A percentile compares a stretch with the other conserved stretches of the same genome.
phyloP scores from a whole-genome alignment of 345 rosid species.

The Lenwebbia sp. region DNA sequence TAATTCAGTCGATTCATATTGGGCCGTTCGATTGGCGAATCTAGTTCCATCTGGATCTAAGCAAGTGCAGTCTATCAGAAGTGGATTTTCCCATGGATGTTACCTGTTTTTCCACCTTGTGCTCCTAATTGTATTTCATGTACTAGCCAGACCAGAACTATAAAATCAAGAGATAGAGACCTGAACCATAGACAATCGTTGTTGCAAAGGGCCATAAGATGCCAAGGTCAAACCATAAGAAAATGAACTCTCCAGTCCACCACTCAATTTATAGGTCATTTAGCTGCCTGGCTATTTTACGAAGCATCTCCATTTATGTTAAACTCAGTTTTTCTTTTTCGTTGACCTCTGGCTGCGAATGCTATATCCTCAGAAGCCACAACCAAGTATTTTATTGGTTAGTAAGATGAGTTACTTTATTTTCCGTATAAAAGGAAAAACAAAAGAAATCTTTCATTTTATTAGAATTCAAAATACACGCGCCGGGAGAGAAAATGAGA shows the following conservation, averaged over 20 bases:
- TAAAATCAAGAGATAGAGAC: neutral
- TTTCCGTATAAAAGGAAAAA: no score
- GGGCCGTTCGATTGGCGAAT: neutral
- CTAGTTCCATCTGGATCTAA: neutral
- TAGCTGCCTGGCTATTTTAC: neutral
- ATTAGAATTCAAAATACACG: no score
- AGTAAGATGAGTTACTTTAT: no score
- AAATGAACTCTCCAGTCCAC: neutral
- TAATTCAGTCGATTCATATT: neutral
- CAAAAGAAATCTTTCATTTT: no score
- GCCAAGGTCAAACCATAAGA: neutral
- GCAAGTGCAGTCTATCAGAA: neutral
- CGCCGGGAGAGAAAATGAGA: no score
- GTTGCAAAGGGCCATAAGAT: neutral
- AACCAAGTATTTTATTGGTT: no score
- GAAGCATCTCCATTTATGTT: no score
- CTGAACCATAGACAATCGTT: neutral
- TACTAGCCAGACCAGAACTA: neutral
- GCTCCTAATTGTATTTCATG: neutral
- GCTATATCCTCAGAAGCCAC: no score
- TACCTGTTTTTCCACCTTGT: slow-evolving; percentile 2
- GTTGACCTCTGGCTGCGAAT: no score
- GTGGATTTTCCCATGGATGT: neutral
- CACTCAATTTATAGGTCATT: no score
- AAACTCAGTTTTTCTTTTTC: no score